Evolutionary conservation across 2,329 filamentous ascomycete genomes (phyloP), one percentile per base, ranked within the genome.

Genomic region (Cryphonectria japonica): DNA sequence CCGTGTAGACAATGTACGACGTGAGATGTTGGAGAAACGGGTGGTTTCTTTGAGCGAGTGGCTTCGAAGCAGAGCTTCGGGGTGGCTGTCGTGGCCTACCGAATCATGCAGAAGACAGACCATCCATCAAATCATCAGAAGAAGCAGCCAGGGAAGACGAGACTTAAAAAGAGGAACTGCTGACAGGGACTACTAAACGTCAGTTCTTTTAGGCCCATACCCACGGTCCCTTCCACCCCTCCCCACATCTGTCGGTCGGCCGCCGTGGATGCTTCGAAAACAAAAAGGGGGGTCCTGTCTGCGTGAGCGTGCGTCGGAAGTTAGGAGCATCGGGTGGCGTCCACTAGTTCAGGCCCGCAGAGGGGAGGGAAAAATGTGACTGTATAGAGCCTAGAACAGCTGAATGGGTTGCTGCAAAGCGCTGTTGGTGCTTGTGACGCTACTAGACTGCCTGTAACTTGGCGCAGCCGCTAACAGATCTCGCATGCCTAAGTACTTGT

Each of bases 11-110:
- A 11, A 13, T 3, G 46, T 19, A n/a, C 46, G 46, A 50, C 50
- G 11, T 9, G 37, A 11, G 37, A 11, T 39, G 52, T 57, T 57
- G 57, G 3, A 34, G n/a, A 19, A 50, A 50, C 19, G 22, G 9
- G 6, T 34, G 37, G 1, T n/a, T 50, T 50, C 7, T 50, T n/a
- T 29, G 16, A 66, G 29, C 43, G 29, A 46, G 16, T 52, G 63
- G 43, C 63, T 50, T 66, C 43, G 43, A 52, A 52, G 43, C 63
- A 37, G 7, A 37, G 63, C 63, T 52, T 66, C 63, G 34, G 46
- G 54, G 29, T 34, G 54, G 29, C 46, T 59, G 29, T 57, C 13
- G 29, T 34, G 26, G 54, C 6, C 26, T 59, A 19, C 54, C 54
- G 54, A 19, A 59, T 59, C 54, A 59, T 32, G 54, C 5, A 59